Evolutionary conservation across 192 early-diverging fungal genomes (phyloP).

Genomic region (Polychytrium aggregatum): DNA sequence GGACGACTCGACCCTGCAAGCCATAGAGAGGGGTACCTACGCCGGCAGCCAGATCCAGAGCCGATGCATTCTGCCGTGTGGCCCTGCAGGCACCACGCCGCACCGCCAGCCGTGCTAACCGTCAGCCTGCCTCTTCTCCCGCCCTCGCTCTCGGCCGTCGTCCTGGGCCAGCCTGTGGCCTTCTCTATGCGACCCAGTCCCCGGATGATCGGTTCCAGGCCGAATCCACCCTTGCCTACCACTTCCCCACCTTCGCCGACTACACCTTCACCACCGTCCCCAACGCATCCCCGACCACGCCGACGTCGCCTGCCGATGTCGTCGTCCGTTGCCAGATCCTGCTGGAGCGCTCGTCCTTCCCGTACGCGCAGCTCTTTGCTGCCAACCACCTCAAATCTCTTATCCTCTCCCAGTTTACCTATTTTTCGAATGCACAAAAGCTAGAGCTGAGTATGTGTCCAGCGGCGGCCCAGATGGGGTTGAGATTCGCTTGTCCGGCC

Average conservation of each 20-base stretch:
- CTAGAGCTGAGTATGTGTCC: slow-evolving; percentile 38
- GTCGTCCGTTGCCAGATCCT: slow-evolving; percentile 43
- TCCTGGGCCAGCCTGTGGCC: no score
- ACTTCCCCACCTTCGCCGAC: slow-evolving; percentile 77
- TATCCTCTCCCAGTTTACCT: slow-evolving; percentile 45
- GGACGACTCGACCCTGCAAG: no score
- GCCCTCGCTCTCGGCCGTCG: no score
- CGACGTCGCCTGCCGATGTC: slow-evolving; percentile 43
- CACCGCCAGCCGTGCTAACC: no score
- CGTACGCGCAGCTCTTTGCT: slow-evolving; percentile 59
- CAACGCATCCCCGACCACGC: slow-evolving; percentile 23
- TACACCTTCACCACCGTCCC: slow-evolving; percentile 17
- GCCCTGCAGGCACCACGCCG: no score
- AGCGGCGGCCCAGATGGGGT: no score
- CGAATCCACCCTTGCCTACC: slow-evolving; percentile 60
- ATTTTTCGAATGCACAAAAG: slow-evolving; percentile 36
- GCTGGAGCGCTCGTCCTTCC: slow-evolving; percentile 46
- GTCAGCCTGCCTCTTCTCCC: no score
- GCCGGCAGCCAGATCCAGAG: no score
- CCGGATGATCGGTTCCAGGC: slow-evolving; percentile 32
- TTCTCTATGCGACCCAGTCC: no score
- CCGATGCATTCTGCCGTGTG: no score
- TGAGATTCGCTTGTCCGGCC: no score
- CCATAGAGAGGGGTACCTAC: no score
- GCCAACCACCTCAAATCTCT: slow-evolving; percentile 43